Conservation (phyloP, 495 filamentous ascomycete species). For the Copromyces sp. region DNA sequence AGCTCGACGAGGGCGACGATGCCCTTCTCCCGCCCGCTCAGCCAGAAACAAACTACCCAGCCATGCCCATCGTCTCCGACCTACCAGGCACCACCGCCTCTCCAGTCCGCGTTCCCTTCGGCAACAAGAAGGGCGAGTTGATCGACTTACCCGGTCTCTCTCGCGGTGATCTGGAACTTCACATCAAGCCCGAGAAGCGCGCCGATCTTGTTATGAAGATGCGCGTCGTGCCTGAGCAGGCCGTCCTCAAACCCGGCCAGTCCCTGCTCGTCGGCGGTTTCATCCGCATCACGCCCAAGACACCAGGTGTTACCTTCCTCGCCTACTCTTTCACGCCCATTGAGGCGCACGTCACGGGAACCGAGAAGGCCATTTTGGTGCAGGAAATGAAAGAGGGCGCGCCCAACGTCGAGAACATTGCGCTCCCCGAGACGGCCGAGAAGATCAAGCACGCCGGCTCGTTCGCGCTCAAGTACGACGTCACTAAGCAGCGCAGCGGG, state of each 20-base stretch:
- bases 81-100: constrained; percentile 90
- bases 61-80: constrained; percentile 72
- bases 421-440: constrained; percentile 43
- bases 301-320: constrained; percentile 37
- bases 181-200: constrained; percentile 54
- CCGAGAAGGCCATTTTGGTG: constrained; percentile 61
- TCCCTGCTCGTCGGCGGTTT: constrained; percentile 83
- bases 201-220: constrained; percentile 63
- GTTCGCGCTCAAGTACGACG: constrained; percentile 67
- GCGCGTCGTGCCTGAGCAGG: constrained; percentile 56
- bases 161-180: constrained; percentile 56
- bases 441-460: constrained; percentile 58
- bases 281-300: constrained; percentile 73
- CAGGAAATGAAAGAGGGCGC: constrained; percentile 43
- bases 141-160: constrained; percentile 82
- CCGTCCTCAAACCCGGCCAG: constrained; percentile 62
- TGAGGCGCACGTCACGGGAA: constrained; percentile 61
- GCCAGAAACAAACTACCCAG: constrained; percentile 60
- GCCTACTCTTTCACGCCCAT: constrained; percentile 73
- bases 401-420: constrained; percentile 49
- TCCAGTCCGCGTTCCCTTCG: constrained; percentile 83
- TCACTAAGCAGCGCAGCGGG: constrained; percentile 60
- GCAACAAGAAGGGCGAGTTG: constrained; percentile 76
- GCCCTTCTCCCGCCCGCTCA: constrained; percentile 65
- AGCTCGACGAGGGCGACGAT: constrained; percentile 8